Evolutionary conservation across 2,329 filamentous ascomycete species (phyloP).

Genomic region (Camptophora hylomeconis): DNA sequence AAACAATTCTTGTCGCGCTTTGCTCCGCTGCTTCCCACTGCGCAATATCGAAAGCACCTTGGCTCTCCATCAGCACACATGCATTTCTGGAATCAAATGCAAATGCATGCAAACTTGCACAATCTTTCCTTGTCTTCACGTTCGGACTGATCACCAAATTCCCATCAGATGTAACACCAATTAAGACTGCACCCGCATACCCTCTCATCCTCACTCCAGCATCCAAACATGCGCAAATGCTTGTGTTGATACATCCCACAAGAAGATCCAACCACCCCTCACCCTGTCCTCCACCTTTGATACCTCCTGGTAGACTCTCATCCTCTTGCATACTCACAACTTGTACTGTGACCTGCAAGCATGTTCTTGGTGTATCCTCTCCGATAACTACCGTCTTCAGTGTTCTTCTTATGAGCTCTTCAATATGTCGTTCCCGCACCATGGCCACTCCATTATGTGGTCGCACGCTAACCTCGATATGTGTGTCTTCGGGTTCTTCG

Average conservation of each 20-base stretch:
- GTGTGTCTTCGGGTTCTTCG: conserved; percentile 81
- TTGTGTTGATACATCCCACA: conserved; percentile 68
- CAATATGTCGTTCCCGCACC: conserved; percentile 71
- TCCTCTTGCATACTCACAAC: conserved; percentile 22
- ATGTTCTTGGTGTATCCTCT: conserved; percentile 30
- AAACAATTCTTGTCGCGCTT: conserved; percentile 54
- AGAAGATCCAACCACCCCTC: conserved; percentile 59
- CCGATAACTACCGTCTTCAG: conserved; percentile 28
- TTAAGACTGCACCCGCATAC: conserved; percentile 52
- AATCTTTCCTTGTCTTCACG: conserved; percentile 46
- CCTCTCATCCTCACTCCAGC: conserved; percentile 69
- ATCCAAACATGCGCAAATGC: conserved; percentile 65
- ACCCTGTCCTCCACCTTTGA: conserved; percentile 15
- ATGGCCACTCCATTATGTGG: conserved; percentile 75
- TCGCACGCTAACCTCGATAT: conserved; percentile 78
- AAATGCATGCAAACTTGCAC: conserved; percentile 67
- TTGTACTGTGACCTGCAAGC: conserved; percentile 30
- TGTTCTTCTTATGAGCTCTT: conserved; percentile 37
- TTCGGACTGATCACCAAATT: conserved; percentile 48
- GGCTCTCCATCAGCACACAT: conserved; percentile 66
- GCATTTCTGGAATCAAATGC: conserved; percentile 64
- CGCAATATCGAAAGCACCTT: conserved; percentile 61
- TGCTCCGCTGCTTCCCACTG: conserved; percentile 63
- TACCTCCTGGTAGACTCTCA: conserved; percentile 18
- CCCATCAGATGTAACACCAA: conserved; percentile 40